These are phyloP conservation scores for Syzygium malaccense DNA, from an alignment of 441 rosid genomes.

Conservation along the genomic window DNA sequence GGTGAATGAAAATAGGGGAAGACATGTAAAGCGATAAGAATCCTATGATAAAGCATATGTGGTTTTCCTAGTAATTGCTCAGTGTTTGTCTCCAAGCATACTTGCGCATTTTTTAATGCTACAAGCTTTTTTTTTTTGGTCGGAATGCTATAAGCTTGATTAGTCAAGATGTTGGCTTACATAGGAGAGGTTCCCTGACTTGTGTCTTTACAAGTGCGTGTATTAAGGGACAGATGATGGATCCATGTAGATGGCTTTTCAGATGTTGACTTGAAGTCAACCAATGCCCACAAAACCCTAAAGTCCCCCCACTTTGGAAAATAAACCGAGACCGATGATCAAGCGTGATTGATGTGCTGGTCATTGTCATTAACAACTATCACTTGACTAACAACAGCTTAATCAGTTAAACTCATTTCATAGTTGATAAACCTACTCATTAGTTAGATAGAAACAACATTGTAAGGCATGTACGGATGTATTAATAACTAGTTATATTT, in stretches of 20 bases:
- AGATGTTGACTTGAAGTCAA: background rate
- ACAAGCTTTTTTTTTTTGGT: too few species aligned
- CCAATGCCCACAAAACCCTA: background rate
- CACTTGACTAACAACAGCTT: background rate
- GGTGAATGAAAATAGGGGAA: too few species aligned
- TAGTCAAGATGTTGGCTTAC: too few species aligned
- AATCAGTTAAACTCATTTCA: background rate
- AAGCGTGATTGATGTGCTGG: background rate
- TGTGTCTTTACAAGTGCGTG: background rate
- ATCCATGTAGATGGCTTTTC: background rate
- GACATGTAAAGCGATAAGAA: too few species aligned
- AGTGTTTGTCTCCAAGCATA: too few species aligned
- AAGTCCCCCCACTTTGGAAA: background rate
- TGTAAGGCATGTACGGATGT: too few species aligned
- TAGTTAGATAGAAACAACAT: background rate
- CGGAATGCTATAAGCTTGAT: too few species aligned
- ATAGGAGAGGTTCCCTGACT: too few species aligned
- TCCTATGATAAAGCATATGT: too few species aligned
- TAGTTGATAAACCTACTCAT: background rate
- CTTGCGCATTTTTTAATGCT: too few species aligned
- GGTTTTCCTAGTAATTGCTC: too few species aligned
- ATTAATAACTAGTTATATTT: too few species aligned
- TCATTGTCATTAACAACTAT: background rate
- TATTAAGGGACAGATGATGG: background rate
- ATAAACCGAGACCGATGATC: background rate